A percentile compares a stretch with the other conserved stretches of the same genome.
These are phyloP conservation scores for Sugiyamaella xylanicola DNA, from an alignment of 1,139 yeast genomes.

Conservation along the genomic window DNA sequence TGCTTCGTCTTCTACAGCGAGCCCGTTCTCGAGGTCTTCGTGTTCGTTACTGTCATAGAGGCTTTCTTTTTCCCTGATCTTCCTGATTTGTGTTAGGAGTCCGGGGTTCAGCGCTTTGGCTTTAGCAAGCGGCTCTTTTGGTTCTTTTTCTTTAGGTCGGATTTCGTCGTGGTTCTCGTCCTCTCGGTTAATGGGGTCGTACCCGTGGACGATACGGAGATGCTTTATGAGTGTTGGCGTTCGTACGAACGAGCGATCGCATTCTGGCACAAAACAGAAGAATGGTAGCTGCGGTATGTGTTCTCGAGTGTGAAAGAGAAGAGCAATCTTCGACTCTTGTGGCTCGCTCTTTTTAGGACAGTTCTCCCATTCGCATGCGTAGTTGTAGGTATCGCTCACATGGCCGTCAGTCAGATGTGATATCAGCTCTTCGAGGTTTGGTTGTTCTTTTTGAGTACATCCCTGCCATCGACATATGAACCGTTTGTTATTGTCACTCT, in stretches of 20 bases:
- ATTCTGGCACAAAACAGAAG: constrained; percentile 70
- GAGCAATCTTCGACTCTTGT: constrained; percentile 62
- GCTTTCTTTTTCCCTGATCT: constrained; percentile 20
- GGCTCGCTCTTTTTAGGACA: constrained; percentile 57
- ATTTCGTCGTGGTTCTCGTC: not conserved
- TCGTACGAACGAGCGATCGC: constrained; percentile 60
- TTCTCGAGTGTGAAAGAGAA: constrained; percentile 62
- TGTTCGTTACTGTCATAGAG: constrained; percentile 32
- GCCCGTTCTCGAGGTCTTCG: constrained; percentile 16
- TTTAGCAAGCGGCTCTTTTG: constrained; percentile 7
- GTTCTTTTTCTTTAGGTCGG: not conserved
- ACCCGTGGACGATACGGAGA: constrained; percentile 59
- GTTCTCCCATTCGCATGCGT: constrained; percentile 64
- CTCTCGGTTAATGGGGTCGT: constrained; percentile 3
- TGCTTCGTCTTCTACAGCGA: constrained; percentile 1
- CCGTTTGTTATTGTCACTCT: constrained; percentile 22
- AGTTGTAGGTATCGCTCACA: constrained; percentile 47
- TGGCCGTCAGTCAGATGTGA: constrained; percentile 46
- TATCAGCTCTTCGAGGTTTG: constrained; percentile 43
- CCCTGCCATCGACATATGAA: constrained; percentile 45
- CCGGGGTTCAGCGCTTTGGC: constrained; percentile 16
- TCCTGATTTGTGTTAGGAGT: constrained; percentile 12
- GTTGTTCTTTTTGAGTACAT: constrained; percentile 38
- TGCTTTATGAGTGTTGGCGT: constrained; percentile 68
- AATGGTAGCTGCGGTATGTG: constrained; percentile 73